Percentiles rank a stretch among this genome's conserved stretches.
These are phyloP conservation scores for Wilhelminamyces savonicus DNA, from an alignment of 805 yeast species.

Conservation along the genomic window DNA sequence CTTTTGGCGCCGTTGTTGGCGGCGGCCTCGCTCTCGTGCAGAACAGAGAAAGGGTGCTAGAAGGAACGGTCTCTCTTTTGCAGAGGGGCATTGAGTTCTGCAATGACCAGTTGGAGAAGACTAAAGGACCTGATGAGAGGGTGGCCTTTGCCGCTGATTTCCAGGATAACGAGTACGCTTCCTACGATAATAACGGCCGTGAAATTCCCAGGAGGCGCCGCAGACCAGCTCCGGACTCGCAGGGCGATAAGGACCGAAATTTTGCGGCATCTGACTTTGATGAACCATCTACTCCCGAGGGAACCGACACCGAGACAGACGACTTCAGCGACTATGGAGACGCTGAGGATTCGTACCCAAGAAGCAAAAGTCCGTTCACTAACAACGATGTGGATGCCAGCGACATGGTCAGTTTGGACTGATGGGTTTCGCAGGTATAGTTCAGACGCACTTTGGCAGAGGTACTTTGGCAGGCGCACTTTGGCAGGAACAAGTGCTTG, in stretches of 20 bases:
- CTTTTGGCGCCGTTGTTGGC: constrained; percentile 27
- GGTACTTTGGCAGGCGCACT: too few species aligned
- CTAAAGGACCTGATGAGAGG: constrained; percentile 9
- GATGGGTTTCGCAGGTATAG: too few species aligned
- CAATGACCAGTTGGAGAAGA: constrained; percentile 8
- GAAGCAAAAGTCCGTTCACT: background rate
- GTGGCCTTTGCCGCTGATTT: constrained; percentile 12
- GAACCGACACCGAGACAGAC: constrained; percentile 7
- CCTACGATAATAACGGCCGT: background rate
- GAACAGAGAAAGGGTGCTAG: constrained; percentile 23
- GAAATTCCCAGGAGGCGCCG: constrained; percentile 1
- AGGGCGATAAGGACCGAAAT: constrained; percentile 1
- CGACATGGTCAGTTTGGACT: constrained; percentile 1
- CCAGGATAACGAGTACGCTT: constrained; percentile 7
- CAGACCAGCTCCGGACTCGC: constrained; percentile 3
- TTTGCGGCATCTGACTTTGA: constrained; percentile 7
- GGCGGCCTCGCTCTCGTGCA: constrained; percentile 25
- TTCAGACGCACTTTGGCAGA: too few species aligned
- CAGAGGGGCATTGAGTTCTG: constrained; percentile 27
- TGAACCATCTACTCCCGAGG: constrained; percentile 13
- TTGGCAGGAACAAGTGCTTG: too few species aligned
- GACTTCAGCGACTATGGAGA: constrained; percentile 3
- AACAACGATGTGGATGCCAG: constrained; percentile 3
- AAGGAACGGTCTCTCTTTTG: constrained; percentile 20
- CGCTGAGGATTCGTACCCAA: constrained; percentile 1